Evolutionary conservation across 768 basidiomycete species (phyloP), one percentile per base, ranked within the genome.

Genomic region (Tulasnella sp.): DNA sequence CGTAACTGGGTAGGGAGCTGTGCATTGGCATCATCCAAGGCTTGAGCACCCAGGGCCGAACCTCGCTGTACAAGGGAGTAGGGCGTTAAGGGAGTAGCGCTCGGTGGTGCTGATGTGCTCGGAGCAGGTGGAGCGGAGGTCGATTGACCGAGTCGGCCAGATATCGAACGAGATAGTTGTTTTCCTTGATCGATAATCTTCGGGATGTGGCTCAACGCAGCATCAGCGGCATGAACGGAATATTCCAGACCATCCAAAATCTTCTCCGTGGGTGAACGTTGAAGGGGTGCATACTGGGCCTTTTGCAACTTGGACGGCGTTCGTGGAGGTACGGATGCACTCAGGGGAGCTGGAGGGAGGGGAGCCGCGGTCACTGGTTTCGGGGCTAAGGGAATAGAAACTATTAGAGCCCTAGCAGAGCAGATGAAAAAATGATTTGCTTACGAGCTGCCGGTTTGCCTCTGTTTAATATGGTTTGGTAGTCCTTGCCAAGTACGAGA

Each of bases 401-500:
- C 18, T n/a, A 73, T 73, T 73, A 73, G 72, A 22, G 16, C 42
- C 12, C 72, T 16, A 40, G 7, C 31, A 73, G 22, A 54, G 48
- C 16, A 11, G 1, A 12, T 22, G 54, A 54, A n/a, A n/a, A 54
- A 7, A 24, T 54, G 54, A 22, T n/a, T 54, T 50, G 7, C 54
- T 54, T 54, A 54, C 54, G 54, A 54, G 54, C 24, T 24, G 54
- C 54, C 14, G 83, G 83, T 28, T 87, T 86, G 0, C 94, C 94
- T n/a, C 90, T 87, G 0, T 90, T 88, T 3, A 93, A 86, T 74
- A 95, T 86, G 0, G 88, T 86, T 82, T 93, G 93, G 81, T 94
- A 94, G 84, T 96, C 93, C 0, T 86, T 84, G 12, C 93, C 94
- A 1, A 95, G 87, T 9, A 89, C 84, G 14, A 93, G 83, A 2